Evolutionary conservation across 1,284 basidiomycete species (phyloP), one percentile per base, ranked within the genome.

Genomic region (Anthracocystis panici-leucophaei): DNA sequence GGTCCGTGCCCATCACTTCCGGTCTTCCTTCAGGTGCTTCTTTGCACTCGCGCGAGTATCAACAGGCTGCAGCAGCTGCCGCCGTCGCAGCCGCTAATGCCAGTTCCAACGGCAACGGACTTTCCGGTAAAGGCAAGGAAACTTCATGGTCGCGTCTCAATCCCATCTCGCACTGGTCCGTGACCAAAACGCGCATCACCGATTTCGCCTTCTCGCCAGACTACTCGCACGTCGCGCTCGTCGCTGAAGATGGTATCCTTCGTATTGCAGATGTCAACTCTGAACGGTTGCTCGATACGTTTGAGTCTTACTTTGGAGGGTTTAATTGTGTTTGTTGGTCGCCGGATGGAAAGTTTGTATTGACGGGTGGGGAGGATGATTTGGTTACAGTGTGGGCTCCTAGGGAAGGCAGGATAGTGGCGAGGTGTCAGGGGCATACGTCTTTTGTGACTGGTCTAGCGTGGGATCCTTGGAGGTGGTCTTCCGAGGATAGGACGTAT

Each of bases 381-480:
- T 88, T 99, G 12, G 88, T 97, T 52, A 96, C 95, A 1, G 65
- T 84, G 2, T 84, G 78, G 73, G 67, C 79, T 5, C 77, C 77
- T 0, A 40, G 79, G 5, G 81, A 83, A 44, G 77, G 79, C 11
- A 62, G 80, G 10, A 91, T 98, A 14, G 90, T 99, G n/a, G 96
- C 96, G 3, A 89, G 95, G 53, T 97, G 95, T 87, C 95, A 97
- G 86, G 97, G 96, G 0, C 96, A 99, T 84, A 92, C 93, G 0
- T 95, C 93, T 1, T 98, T 97, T 82, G 93, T 99, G 5, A 92
- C 93, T 0, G 89, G 90, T 3, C 89, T 98, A 10, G 92, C 92
- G 0, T 99, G 97, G 84, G 97, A 99, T 86, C 91, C 92, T 14
- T 84, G 82, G 79, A 50, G 77, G 20, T 88, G 91, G 55, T 89